Base-by-base conservation (phyloP, 768 basidiomycete genomes). In the Auricularia heimuer region DNA sequence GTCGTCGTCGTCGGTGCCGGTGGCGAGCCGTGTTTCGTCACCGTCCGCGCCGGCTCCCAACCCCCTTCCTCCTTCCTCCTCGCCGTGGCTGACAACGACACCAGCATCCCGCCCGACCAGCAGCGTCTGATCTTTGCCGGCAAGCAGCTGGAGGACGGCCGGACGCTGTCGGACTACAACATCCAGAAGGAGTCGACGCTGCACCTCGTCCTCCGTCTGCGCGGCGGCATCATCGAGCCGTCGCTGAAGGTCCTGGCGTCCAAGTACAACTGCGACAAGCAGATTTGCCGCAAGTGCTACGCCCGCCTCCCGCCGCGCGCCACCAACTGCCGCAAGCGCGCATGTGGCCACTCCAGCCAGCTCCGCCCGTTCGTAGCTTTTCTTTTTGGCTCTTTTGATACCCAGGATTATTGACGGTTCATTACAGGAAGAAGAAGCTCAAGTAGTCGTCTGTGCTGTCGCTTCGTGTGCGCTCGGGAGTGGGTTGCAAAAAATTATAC, bases 201-300 rank as follows among this genome's bases (percentile, higher is more conserved):
- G 70, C 95, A 98, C 80, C 82, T 98, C 71, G 94, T 98, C 70
- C 92, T 96, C 77, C 92, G 90, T 82, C 92, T 96, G 71, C 90
- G 94, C 77, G 95, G 97, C 68, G 97, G 97, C 63, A 94, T 99
- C 82, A 98, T 99, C 70, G 97, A 99, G 81, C 97, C 97, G 68
- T 98, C 97, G 69, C 81, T 99, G 74, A 98, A 98, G 80, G 93
- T 94, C 51, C 86, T 98, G 67, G 97, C 97, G 65, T 84, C 89
- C 76, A 96, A 96, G 78, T 97, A 94, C 87, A 98, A 98, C 81
- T 98, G 94, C 77, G 94, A 97, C 80, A 96, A 96, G 84, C 92
- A 95, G 77, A 98, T 98, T 73, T 98, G 97, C 85, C 94, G 97
- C 78, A 98, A 98, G 79, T 98, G 97, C 83, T 98, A 98, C 78